These are phyloP conservation scores for Nitzschia putrida DNA, from an alignment of 108 stramenopile species.

Conservation along the genomic window DNA sequence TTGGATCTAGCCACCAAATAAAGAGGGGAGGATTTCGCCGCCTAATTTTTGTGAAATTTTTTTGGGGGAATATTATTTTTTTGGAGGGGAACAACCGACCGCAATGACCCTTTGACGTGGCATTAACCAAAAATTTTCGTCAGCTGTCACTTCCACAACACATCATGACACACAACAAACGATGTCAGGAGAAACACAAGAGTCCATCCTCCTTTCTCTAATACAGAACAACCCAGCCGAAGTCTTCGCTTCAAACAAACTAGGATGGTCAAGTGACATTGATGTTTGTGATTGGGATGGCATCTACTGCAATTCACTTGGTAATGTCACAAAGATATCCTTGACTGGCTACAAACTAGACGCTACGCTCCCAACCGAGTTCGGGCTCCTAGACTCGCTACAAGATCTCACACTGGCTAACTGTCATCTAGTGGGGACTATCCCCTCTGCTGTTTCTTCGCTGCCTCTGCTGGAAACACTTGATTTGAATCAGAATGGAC, in stretches of 20 bases:
- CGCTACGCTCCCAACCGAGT: slow-evolving; percentile 38
- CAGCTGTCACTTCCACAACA: not conserved
- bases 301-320: slow-evolving; percentile 46
- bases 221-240: slow-evolving; percentile 8
- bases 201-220: slow-evolving; percentile 7
- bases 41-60: too few relatives aligned
- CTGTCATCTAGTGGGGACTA: slow-evolving; percentile 14
- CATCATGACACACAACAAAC: too few relatives aligned
- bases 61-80: too few relatives aligned
- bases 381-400: slow-evolving; percentile 2
- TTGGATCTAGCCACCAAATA: too few relatives aligned
- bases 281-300: slow-evolving; percentile 52
- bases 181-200: not conserved
- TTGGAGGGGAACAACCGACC: too few relatives aligned
- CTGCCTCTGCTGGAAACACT: slow-evolving; percentile 1
- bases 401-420: slow-evolving; percentile 15
- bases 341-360: slow-evolving; percentile 38
- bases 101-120: too few relatives aligned
- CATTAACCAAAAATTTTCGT: not conserved
- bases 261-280: slow-evolving; percentile 15
- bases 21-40: too few relatives aligned
- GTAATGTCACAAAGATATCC: slow-evolving; percentile 35
- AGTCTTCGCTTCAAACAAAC: slow-evolving; percentile 4
- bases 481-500: slow-evolving; percentile 22
- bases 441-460: slow-evolving; percentile 7